These are phyloP conservation scores for Coix lacrymajobi DNA, from an alignment of 176 grass and related monocot species.

Conservation along the genomic window DNA sequence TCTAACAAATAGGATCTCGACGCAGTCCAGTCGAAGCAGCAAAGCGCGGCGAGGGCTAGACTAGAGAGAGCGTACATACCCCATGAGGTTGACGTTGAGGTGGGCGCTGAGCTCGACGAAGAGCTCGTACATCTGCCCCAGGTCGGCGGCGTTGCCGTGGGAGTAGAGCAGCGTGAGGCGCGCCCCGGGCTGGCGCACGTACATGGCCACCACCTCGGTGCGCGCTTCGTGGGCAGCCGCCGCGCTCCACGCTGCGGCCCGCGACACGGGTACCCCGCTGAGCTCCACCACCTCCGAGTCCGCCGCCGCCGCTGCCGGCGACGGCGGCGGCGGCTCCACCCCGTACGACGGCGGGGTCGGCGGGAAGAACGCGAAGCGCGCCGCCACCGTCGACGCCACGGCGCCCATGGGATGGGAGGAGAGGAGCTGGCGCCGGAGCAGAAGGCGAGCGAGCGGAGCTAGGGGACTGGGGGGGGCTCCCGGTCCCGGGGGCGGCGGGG, in stretches of 20 bases:
- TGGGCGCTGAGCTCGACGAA: slow-evolving; percentile 84
- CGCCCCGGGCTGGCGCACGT: slow-evolving; percentile 70
- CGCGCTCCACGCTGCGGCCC: slow-evolving; percentile 60
- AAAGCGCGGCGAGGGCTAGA: neutral
- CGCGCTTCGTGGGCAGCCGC: slow-evolving; percentile 63
- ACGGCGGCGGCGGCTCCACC: slow-evolving; percentile 15
- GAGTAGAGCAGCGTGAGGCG: slow-evolving; percentile 92
- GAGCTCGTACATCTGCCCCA: slow-evolving; percentile 95
- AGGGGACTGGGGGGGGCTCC: neutral
- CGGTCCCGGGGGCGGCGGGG: neutral
- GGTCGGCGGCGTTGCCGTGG: slow-evolving; percentile 92
- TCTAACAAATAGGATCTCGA: neutral
- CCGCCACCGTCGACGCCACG: slow-evolving; percentile 72
- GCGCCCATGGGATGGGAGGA: slow-evolving; percentile 43
- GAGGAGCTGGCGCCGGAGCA: neutral
- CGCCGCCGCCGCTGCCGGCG: slow-evolving; percentile 6
- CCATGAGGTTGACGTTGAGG: slow-evolving; percentile 94
- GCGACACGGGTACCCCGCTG: slow-evolving; percentile 41
- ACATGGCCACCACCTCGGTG: slow-evolving; percentile 73
- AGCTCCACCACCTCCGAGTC: slow-evolving; percentile 51
- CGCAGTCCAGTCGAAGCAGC: neutral
- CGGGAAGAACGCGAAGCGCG: slow-evolving; percentile 85
- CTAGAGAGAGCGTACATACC: slow-evolving; percentile 48
- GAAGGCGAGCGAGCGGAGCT: neutral
- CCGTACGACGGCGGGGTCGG: slow-evolving; percentile 73